Base-by-base conservation (phyloP, 2,329 filamentous ascomycete species). In the Aspergillus piperis region DNA sequence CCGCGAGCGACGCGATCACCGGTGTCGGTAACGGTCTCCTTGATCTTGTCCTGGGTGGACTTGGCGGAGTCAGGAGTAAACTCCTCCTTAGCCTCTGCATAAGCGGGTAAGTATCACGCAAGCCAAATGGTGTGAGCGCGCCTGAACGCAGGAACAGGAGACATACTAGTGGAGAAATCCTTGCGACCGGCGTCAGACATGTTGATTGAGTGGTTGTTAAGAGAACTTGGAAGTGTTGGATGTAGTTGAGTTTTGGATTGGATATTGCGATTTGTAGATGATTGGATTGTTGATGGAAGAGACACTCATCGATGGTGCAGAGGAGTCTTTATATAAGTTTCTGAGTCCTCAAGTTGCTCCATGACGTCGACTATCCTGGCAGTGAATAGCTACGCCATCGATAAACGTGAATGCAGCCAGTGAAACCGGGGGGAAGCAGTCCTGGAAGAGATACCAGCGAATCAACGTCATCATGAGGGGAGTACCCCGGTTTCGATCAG, bases 171-270 rank as follows among this genome's bases (percentile, higher is more conserved):
- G 67, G 75, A 70, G 75, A 86, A 82, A 76, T 86, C 84, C 78
- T 88, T 88, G 83, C 86, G 85, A 71, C 80, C 81, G 68, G 75
- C 57, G 77, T 88, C 86, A 81, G 86, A 84, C 84, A 86, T 87
- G 73, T 68, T 84, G 75, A 69, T 72, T 68, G 49, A 47, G 48
- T 52, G 47, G 27, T 53, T 23, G 19, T 19, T 53, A 13, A 36
- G 2, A 2, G 5, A 6, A 10, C 2, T 59, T 58, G 11, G 13
- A 36, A 13, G 32, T 36, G 38, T 57, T 58, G 44, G 30, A 59
- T 53, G 47, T 10, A 25, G 47, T 38, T 27, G 15, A 49, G 47
- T 17, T 30, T 58, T 59, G 3, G 38, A 30, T 17, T 2, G 8
- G 55, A 19, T 27, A 7, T 57, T 36, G 32, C 32, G 32, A 15